Conservation (phyloP, 2,329 filamentous ascomycete species). For the Xylaria sp. region DNA sequence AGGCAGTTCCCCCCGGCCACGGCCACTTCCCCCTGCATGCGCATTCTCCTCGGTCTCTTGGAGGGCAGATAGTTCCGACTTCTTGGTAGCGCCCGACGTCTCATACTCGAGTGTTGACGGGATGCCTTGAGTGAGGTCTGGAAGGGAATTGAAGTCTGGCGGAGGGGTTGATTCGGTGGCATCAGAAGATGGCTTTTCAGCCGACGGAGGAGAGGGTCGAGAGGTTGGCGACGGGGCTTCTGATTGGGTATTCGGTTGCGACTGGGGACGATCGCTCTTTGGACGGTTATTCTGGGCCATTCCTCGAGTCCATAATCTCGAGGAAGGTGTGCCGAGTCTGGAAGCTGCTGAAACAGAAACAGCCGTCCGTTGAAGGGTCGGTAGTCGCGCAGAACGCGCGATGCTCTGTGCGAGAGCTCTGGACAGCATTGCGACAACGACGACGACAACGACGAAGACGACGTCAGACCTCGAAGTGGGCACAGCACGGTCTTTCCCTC, state of each 20-base stretch:
- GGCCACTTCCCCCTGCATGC: constrained; percentile 59
- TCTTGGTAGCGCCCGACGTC: constrained; percentile 60
- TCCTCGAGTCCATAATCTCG: constrained; percentile 55
- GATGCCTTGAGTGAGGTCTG: constrained; percentile 93
- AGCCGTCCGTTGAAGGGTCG: constrained; percentile 46
- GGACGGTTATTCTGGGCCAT: constrained; percentile 55
- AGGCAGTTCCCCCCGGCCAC: constrained; percentile 72
- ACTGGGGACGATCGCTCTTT: constrained; percentile 30
- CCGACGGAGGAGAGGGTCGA: constrained; percentile 25
- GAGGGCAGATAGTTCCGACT: constrained; percentile 51
- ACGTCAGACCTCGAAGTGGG: constrained; percentile 23
- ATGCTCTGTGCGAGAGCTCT: constrained; percentile 53
- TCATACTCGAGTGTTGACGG: constrained; percentile 90
- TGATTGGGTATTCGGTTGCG: constrained; percentile 13
- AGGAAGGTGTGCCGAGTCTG: constrained; percentile 48
- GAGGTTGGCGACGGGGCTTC: constrained; percentile 19
- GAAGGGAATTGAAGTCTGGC: constrained; percentile 71
- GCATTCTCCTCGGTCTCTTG: constrained; percentile 49
- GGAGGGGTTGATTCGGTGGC: constrained; percentile 47
- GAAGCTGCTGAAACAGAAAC: constrained; percentile 41
- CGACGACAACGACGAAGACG: constrained; percentile 3
- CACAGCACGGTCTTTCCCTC: constrained; percentile 15
- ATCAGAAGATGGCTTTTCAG: constrained; percentile 33
- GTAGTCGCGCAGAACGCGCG: constrained; percentile 51
- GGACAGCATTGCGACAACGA: constrained; percentile 51